Conservation (phyloP, 176 grass and related monocot genomes). For the Musa troglodytarum region DNA sequence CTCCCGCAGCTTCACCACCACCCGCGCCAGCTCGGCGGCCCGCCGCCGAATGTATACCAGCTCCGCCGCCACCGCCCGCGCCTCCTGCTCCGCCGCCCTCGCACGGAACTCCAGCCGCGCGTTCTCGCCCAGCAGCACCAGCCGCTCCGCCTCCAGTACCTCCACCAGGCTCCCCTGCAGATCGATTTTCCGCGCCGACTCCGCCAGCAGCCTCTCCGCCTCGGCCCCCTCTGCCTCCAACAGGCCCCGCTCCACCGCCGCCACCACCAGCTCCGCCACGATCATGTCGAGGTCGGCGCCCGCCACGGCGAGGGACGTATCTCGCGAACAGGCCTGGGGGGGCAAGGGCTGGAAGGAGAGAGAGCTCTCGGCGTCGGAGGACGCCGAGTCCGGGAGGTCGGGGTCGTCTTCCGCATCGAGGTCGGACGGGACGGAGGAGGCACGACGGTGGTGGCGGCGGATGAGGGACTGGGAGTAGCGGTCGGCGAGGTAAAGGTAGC, state of each 20-base stretch:
- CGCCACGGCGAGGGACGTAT: background rate
- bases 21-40: conserved; percentile 57
- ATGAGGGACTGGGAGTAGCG: conserved; percentile 58
- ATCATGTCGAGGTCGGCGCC: conserved; percentile 22
- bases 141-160: conserved; percentile 79
- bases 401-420: conserved; percentile 6
- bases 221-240: conserved; percentile 40
- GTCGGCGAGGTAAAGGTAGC: conserved; percentile 87
- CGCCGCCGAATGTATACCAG: conserved; percentile 61
- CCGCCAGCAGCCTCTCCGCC: conserved; percentile 19
- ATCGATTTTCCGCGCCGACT: conserved; percentile 56
- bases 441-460: background rate
- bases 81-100: conserved; percentile 40
- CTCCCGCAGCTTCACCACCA: conserved; percentile 73
- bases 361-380: conserved; percentile 67
- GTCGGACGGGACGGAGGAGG: background rate
- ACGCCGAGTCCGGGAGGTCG: conserved; percentile 32
- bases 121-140: conserved; percentile 87
- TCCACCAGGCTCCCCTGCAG: conserved; percentile 78
- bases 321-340: background rate
- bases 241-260: conserved; percentile 41
- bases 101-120: conserved; percentile 50
- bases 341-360: conserved; percentile 50
- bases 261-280: conserved; percentile 51
- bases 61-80: conserved; percentile 33